A percentile compares a stretch with the other conserved stretches of the same genome.
Evolutionary conservation across 2,329 filamentous ascomycete species (phyloP).

Genomic region (Pseudogymnoascus sp.): DNA sequence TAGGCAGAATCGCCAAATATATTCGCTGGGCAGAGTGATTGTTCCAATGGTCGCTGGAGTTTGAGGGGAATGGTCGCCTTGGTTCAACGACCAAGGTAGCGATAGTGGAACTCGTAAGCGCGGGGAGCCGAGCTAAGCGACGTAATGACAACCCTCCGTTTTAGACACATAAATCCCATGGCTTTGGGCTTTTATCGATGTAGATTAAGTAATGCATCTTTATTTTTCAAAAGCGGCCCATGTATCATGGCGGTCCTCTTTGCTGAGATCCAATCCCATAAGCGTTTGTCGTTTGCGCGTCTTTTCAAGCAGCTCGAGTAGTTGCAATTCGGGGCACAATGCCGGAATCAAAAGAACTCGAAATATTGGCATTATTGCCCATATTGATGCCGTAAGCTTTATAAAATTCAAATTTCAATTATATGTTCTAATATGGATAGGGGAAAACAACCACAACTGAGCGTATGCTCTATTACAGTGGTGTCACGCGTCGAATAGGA

Average conservation of each 20-base stretch:
- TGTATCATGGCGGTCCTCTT: slow-evolving; percentile 2
- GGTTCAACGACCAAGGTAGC: slow-evolving; percentile 3
- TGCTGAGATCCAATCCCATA: background rate
- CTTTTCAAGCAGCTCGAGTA: slow-evolving; percentile 7
- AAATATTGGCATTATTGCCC: slow-evolving; percentile 97
- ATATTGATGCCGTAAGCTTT: slow-evolving; percentile 73
- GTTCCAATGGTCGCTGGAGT: background rate
- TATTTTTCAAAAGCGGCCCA: background rate
- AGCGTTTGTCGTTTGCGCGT: background rate
- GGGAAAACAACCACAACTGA: slow-evolving; percentile 98
- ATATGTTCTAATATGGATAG: slow-evolving; percentile 27
- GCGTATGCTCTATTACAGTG: slow-evolving; percentile 97
- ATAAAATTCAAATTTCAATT: background rate
- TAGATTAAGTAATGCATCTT: slow-evolving; percentile 7
- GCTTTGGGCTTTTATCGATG: background rate
- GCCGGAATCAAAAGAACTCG: slow-evolving; percentile 50
- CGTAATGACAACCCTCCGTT: slow-evolving; percentile 2
- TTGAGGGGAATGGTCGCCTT: background rate
- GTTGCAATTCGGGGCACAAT: slow-evolving; percentile 9
- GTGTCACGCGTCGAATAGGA: slow-evolving; percentile 78
- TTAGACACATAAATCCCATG: background rate
- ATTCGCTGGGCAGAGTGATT: background rate
- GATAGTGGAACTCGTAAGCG: slow-evolving; percentile 7
- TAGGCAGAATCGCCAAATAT: background rate
- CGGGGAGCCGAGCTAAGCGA: slow-evolving; percentile 7